phyloP scores from a whole-genome alignment of 139 green algal species.

The Chlamydomonas applanata region DNA sequence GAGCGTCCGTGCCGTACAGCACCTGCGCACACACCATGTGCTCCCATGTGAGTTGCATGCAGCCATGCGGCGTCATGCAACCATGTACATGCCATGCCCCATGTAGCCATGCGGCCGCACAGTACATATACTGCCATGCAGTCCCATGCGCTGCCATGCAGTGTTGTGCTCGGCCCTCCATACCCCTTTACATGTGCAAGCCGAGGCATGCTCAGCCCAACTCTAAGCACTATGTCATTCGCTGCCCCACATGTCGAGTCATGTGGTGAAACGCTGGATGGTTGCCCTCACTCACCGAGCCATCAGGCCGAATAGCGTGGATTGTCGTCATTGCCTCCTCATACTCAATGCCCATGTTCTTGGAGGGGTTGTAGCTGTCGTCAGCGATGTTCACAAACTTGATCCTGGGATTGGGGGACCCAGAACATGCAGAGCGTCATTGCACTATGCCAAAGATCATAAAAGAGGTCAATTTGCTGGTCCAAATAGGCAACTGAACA shows the following conservation, averaged over 20 bases:
- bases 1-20: slow-evolving; percentile 56
- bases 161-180: too few relatives aligned
- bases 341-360: slow-evolving; percentile 54
- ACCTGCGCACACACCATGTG: slow-evolving; percentile 18
- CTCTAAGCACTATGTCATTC: too few relatives aligned
- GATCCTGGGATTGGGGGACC: slow-evolving; percentile 28
- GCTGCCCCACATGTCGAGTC: background rate
- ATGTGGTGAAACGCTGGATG: background rate
- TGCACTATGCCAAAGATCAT: background rate
- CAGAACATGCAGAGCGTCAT: background rate
- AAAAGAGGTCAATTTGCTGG: too few relatives aligned
- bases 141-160: too few relatives aligned
- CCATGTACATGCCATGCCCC: too few relatives aligned
- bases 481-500: too few relatives aligned
- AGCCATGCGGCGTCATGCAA: too few relatives aligned
- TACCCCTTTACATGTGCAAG: too few relatives aligned
- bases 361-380: slow-evolving; percentile 40
- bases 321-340: slow-evolving; percentile 79
- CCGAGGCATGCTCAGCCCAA: too few relatives aligned
- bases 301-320: slow-evolving; percentile 65
- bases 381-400: slow-evolving; percentile 61
- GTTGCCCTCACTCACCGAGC: slow-evolving; percentile 28
- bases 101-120: too few relatives aligned
- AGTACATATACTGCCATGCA: too few relatives aligned
- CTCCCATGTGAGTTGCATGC: too few relatives aligned